Base-by-base conservation (phyloP, 192 early-diverging fungal genomes). In the Dissophora globulifera region DNA sequence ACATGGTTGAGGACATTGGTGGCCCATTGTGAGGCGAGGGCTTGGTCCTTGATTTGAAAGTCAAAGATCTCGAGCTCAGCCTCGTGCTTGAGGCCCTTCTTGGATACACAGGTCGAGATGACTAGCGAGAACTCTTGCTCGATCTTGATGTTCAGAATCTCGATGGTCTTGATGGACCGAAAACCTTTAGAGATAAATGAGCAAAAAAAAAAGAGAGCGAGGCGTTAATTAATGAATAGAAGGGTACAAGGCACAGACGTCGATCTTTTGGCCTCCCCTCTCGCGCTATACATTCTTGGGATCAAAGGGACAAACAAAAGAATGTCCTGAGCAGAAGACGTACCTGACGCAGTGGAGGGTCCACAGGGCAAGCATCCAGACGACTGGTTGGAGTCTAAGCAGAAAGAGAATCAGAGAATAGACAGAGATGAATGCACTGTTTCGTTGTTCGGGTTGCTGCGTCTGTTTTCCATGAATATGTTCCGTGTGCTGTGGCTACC, bases 1-100 rank as follows among this genome's bases (percentile, higher is more conserved):
- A 76, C 72, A 45, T 76, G 72, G 20, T 15, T 19, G 19, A 76
- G 72, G 45, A 76, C 72, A 31, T 76, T 62, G 38, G 31, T 10
- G n/a, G 49, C 63, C 72, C 72, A 76, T 22, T 67, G 63, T 16
- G 32, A 7, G 8, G 72, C 64, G 20, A 48, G 52, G 13, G 62
- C 43, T 25, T 19, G 19, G 29, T 76, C 72, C 46, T 67, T 76
- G 49, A 76, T 45, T 19, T 56, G 50, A 32, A 76, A 76, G 1
- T 55, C 33, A 27, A 76, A 50, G 8, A 48, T 15, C 16, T 67
- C 58, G 2, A 76, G 58, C 12, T n/a, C 58, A 30, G 64, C 59
- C 38, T 76, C 72, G 16, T 54, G 64, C 22, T 55, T 67, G 23
- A 52, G 63, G n/a, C 72, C 64, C 7, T 59, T 27, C 40, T 56